phyloP scores from a whole-genome alignment of 345 rosid genomes.

The Physaria fendleri region DNA sequence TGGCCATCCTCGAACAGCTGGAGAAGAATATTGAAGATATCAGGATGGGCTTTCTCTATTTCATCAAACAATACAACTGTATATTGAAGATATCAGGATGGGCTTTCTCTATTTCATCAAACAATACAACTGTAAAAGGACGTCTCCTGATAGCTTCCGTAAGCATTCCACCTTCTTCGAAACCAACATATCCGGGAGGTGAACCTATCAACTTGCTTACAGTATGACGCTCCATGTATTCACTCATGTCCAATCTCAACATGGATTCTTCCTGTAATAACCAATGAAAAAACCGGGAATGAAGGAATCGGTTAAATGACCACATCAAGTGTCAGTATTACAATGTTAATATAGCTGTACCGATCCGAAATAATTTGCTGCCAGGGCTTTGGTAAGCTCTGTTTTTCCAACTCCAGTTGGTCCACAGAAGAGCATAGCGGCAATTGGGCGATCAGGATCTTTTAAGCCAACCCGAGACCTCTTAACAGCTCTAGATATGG shows the following conservation, averaged over 20 bases:
- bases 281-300: constrained; percentile 7
- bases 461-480: constrained; percentile 89
- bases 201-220: constrained; percentile 94
- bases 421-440: constrained; percentile 96
- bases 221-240: constrained; percentile 96
- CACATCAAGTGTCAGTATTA: constrained; percentile 4
- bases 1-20: constrained; percentile 98
- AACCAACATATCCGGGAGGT: constrained; percentile 94
- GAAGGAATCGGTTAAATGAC: not conserved
- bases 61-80: constrained; percentile 83
- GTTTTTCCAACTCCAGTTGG: constrained; percentile 99
- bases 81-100: constrained; percentile 93
- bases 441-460: constrained; percentile 88
- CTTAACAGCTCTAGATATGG: constrained; percentile 93
- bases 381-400: constrained; percentile 84
- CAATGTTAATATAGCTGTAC: constrained; percentile 39
- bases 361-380: constrained; percentile 83
- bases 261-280: constrained; percentile 71
- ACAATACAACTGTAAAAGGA: constrained; percentile 83
- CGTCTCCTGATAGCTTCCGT: constrained; percentile 95
- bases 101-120: constrained; percentile 87
- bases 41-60: constrained; percentile 94
- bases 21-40: constrained; percentile 91
- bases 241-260: constrained; percentile 99
- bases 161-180: constrained; percentile 87